These are phyloP conservation scores for Parafenestella ontariensis DNA, from an alignment of 2,329 filamentous ascomycete genomes.

Conservation along the genomic window DNA sequence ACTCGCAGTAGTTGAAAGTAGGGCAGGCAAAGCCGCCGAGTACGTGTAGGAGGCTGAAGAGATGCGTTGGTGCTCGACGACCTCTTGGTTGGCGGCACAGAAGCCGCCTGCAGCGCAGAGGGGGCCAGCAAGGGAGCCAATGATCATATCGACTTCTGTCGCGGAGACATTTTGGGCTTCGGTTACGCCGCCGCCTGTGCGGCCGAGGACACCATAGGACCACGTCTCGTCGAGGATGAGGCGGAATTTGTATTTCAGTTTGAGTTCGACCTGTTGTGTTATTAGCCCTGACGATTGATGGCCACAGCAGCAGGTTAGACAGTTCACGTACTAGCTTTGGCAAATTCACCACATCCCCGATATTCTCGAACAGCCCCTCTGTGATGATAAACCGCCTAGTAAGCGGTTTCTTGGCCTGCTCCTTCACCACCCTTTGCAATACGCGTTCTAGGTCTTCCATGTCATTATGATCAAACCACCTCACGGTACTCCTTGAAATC, in stretches of 20 bases:
- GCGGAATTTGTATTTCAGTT: constrained; percentile 96
- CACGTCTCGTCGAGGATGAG: constrained; percentile 97
- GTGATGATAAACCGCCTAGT: constrained; percentile 96
- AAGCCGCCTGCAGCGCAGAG: constrained; percentile 94
- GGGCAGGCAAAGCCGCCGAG: constrained; percentile 90
- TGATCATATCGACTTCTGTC: constrained; percentile 93
- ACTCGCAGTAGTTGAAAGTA: constrained; percentile 93
- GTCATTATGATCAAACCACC: constrained; percentile 96
- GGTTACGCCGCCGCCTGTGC: constrained; percentile 89
- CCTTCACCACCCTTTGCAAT: constrained; percentile 82
- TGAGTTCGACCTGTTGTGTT: constrained; percentile 75
- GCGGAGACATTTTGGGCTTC: constrained; percentile 97
- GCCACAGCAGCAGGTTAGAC: too few species aligned
- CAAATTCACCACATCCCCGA: constrained; percentile 83
- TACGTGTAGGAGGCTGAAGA: constrained; percentile 92
- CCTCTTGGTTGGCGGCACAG: constrained; percentile 88
- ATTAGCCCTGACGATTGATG: too few species aligned
- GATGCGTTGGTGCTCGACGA: constrained; percentile 95
- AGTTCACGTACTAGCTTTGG: constrained; percentile 74
- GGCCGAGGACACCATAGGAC: constrained; percentile 93
- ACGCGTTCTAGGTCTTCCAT: constrained; percentile 91
- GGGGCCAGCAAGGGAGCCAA: constrained; percentile 88
- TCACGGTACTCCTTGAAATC: constrained; percentile 86
- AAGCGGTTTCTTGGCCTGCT: constrained; percentile 86
- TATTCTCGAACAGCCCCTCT: constrained; percentile 90